Evolutionary conservation across 2,329 filamentous ascomycete genomes (phyloP), one percentile per base, ranked within the genome.

Genomic region (Fusarium mundagurra): DNA sequence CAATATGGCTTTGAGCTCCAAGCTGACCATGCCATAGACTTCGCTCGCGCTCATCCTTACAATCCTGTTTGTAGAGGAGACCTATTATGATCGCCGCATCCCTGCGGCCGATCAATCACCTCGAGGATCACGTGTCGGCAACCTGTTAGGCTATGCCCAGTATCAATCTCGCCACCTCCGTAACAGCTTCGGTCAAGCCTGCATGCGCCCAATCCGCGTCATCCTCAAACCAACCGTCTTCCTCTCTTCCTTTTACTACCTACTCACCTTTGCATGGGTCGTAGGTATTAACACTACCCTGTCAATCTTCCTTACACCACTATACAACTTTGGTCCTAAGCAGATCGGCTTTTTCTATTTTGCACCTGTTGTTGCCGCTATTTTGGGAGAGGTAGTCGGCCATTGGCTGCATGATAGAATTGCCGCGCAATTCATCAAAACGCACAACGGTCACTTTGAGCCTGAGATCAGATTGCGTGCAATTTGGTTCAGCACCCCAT

Each of bases 1-100:
- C 24, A 4, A 3, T 5, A 12, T 3, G 0, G 2, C 13, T 11
- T 8, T 17, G 5, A 12, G 24, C 5, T 17, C 4, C 4, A 11
- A 5, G 8, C n/a, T 54, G 33, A 54, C 33, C 9, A 6, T 17
- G 12, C 1, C 1, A 9, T 17, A 36, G 50, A 54, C 50, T 9
- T 38, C 50, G 5, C 50, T 54, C 6, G 50, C 24, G 5, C 50
- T 54, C 2, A 29, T 38, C 18, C 50, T 54, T 1, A 54, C 50
- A 1, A 22, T 54, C 2, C 2, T 54, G n/a, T 54, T 54, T 38
- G 33, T 38, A 1, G 18, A 54, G 3, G 50, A 54, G 18, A 54
- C 50, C 5, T 54, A 38, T 10, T 54, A 54, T 12, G 33, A 54
- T 14, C 50, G 50, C 7, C 50, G 24, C 13, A 38, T 54, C 18